Evolutionary conservation across 176 grass and related monocot genomes (phyloP).

Genomic region (Raddia distichophylla): DNA sequence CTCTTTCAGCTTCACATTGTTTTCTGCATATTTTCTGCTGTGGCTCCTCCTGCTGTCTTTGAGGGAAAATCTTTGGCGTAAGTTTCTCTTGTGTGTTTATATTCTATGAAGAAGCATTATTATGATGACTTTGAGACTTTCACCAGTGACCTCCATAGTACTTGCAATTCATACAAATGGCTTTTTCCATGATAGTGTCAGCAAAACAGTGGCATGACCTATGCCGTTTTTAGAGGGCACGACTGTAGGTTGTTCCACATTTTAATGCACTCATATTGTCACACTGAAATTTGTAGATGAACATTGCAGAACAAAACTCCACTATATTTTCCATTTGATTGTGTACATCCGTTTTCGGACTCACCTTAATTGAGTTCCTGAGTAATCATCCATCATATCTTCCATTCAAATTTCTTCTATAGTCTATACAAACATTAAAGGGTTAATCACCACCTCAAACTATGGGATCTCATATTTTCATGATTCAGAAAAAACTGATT

Average conservation of each 20-base stretch:
- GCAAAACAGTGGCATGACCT: not conserved
- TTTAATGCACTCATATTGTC: slow-evolving; percentile 7
- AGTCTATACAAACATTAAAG: not conserved
- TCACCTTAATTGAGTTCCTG: not conserved
- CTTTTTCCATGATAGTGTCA: slow-evolving; percentile 24
- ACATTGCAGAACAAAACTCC: slow-evolving; percentile 17
- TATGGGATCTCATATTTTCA: not conserved
- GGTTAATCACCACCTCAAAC: not conserved
- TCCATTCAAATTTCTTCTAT: not conserved
- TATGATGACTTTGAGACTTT: not conserved
- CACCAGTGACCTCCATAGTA: not conserved
- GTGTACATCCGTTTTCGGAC: not conserved
- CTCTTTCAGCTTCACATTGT: slow-evolving; percentile 78
- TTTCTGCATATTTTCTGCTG: slow-evolving; percentile 83
- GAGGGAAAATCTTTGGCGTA: slow-evolving; percentile 99
- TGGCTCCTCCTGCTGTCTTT: slow-evolving; percentile 93
- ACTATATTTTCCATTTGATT: not conserved
- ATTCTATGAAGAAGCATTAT: not conserved
- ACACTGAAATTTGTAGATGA: slow-evolving; percentile 1
- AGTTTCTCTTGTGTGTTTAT: slow-evolving; percentile 46
- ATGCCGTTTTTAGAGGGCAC: not conserved
- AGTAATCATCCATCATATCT: not conserved
- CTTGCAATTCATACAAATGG: not conserved
- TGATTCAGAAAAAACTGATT: not conserved
- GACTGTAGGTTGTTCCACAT: not conserved